Conservation (phyloP, 2,329 filamentous ascomycete genomes). For the Neofusicoccum umdonicola region DNA sequence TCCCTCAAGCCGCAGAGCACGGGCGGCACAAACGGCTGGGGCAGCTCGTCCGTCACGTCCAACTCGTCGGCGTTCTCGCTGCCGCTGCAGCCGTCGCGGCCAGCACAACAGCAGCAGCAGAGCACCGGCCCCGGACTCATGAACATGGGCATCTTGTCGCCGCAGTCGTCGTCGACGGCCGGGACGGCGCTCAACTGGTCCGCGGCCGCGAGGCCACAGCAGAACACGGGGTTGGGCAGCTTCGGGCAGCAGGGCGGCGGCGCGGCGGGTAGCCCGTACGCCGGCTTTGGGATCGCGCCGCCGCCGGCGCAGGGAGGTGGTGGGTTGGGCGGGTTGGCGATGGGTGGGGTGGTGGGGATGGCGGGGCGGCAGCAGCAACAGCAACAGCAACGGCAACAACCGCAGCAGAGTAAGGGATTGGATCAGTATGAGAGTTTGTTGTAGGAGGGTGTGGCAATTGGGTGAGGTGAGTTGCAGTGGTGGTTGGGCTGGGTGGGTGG, state of each 20-base stretch:
- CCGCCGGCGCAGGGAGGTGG: conserved; percentile 24
- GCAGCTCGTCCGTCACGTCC: conserved; percentile 30
- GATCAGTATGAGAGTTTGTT: conserved; percentile 69
- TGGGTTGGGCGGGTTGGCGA: background rate
- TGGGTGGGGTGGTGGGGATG: background rate
- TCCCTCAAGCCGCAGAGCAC: conserved; percentile 40
- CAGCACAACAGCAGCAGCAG: conserved; percentile 22
- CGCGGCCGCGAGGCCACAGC: background rate
- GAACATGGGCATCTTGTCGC: background rate
- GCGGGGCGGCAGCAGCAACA: conserved; percentile 5
- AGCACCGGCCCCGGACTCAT: conserved; percentile 13
- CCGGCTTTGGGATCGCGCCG: conserved; percentile 39
- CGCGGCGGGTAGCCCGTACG: conserved; percentile 27
- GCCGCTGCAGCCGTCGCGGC: conserved; percentile 35
- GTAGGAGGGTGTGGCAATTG: conserved; percentile 28
- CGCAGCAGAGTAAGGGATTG: conserved; percentile 51
- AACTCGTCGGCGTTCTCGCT: conserved; percentile 32
- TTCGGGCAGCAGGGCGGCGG: conserved; percentile 23
- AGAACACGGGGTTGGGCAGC: background rate
- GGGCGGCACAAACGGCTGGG: background rate
- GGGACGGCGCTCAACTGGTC: background rate
- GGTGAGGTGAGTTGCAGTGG: background rate
- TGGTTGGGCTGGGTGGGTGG: background rate
- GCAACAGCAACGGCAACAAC: conserved; percentile 23
- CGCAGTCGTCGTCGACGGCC: conserved; percentile 20